Evolutionary conservation across 306 rosid genomes (phyloP), one percentile per base, ranked within the genome.

Genomic region (Quercus suber): DNA sequence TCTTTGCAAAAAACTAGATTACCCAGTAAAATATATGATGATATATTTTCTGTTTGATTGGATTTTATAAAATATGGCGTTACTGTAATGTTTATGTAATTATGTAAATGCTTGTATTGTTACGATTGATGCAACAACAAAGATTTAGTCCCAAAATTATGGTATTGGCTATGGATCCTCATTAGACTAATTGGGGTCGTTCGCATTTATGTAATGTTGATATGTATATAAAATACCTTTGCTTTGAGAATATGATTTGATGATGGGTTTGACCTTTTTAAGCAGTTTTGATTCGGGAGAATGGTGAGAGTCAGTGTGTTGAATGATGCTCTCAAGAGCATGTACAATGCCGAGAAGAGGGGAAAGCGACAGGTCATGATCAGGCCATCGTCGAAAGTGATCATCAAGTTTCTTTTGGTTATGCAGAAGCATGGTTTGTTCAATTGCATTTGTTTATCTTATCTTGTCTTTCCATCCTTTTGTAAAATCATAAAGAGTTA

Each of bases 401-500:
- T 84, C 49, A 72, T 84, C 68, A 84, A 84, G 81, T 84, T 84
- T 74, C 87, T 84, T 35, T 19, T 76, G 49, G 87, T 84, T 13
- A 84, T 84, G 87, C 87, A 84, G 79, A 89, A 87, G 88, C 93
- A 89, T 61, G 93, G 93, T 85, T 76, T 67, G 72, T 67, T n/a
- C 25, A 0, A 35, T 67, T 33, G 23, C 23, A 9, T 19, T 19
- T 10, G n/a, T 33, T 67, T 67, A 19, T 18, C 13, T 4, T 3
- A 2, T 8, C 6, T 3, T 67, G 9, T 28, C 3, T 33, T 10
- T 5, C 13, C 35, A 15, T 6, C 14, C 1, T 12, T 4, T 57
- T 55, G 52, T 11, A 4, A 6, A 31, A 1, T 7, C 20, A 0
- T 2, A 1, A 45, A 2, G 19, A 9, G 35, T 19, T 35, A 4